These are phyloP conservation scores for Emergomyces pasteurianus DNA, from an alignment of 2,329 filamentous ascomycete genomes.

Conservation along the genomic window DNA sequence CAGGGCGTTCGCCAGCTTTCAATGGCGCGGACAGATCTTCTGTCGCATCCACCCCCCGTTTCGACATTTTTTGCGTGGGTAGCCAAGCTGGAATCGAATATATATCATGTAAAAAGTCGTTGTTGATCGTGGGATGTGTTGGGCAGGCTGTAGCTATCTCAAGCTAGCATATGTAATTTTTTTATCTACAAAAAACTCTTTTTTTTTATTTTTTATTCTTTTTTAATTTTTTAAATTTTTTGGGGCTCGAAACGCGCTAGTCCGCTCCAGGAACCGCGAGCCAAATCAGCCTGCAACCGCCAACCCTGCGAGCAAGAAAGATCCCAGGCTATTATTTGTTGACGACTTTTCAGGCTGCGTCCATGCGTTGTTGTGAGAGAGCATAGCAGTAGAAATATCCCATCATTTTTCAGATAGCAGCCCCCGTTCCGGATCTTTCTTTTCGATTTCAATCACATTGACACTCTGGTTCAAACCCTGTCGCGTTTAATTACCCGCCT, in stretches of 20 bases:
- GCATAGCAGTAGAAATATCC: neutral
- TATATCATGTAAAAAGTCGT: neutral
- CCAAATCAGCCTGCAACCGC: neutral
- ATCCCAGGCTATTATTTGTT: neutral
- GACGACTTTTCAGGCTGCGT: neutral
- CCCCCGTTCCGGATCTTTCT: neutral
- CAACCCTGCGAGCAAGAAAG: neutral
- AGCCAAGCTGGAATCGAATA: neutral
- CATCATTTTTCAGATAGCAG: neutral
- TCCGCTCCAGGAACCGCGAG: constrained; percentile 6
- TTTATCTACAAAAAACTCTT: neutral
- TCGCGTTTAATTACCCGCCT: constrained; percentile 3
- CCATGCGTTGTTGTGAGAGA: neutral
- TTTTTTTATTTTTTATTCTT: neutral
- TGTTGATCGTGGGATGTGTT: neutral
- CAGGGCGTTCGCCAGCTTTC: constrained; percentile 50
- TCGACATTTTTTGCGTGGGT: constrained; percentile 42
- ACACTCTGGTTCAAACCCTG: neutral
- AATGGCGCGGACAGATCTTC: constrained; percentile 41
- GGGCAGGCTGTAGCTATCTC: neutral
- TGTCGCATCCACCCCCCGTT: constrained; percentile 44
- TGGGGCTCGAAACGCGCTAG: constrained; percentile 6
- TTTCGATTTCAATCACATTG: neutral
- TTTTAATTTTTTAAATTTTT: neutral
- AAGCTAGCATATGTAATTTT: neutral